Evolutionary conservation across 1,284 basidiomycete genomes (phyloP), one percentile per base, ranked within the genome.

Genomic region (Meira nashicola): DNA sequence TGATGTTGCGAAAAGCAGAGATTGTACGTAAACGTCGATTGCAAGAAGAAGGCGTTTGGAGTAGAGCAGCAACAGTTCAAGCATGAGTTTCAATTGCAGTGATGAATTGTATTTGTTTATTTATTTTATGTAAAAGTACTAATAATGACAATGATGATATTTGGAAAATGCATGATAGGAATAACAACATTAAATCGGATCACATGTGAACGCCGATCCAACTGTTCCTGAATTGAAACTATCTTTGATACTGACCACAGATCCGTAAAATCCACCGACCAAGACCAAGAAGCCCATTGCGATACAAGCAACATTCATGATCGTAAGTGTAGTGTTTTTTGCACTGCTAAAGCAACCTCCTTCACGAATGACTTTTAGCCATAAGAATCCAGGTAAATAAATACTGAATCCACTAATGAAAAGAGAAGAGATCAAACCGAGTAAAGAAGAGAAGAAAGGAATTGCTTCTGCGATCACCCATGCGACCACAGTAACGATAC

Each of bases 261-360:
- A 39, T 1, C 67, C 63, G 39, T 71, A 73, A 33, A 62, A 59
- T 17, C 71, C 70, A 46, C 60, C 64, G 0, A 41, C 71, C 6
- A 73, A 39, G n/a, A 73, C 48, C n/a, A 68, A 39, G 10, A 71
- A 1, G 11, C 71, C 71, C 14, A 71, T 54, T 8, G 67, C 10
- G 48, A 73, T 67, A 47, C 64, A 63, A 23, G 41, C 47, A 0
- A n/a, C 60, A 46, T 71, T 71, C 47, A 58, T 17, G 19, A 67
- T 12, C 23, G 65, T 63, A 40, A 67, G 59, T 15, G 66, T 55
- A 47, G 54, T 60, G 60, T 70, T 71, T 63, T 57, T 70, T 68
- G 56, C 64, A 61, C 39, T 58, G 55, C 52, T 60, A 39, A 54
- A 63, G 60, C 60, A 53, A 71, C 80, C 70, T 75, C 90, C 60